phyloP scores from a whole-genome alignment of 129 eudicot genomes.

The Flaveria trinervia region DNA sequence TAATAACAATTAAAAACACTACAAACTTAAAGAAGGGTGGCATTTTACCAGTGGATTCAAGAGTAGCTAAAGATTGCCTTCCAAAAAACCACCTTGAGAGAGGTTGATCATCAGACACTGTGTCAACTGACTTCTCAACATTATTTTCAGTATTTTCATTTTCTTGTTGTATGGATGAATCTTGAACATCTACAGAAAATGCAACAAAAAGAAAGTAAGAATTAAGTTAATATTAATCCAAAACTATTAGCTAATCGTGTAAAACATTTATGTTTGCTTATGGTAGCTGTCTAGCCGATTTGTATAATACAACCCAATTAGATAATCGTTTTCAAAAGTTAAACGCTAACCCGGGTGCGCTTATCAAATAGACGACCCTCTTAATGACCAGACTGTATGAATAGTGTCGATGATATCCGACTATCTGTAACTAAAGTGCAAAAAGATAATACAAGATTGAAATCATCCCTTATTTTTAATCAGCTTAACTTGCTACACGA shows the following conservation, averaged over 20 bases:
- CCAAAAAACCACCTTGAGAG: conserved; percentile 56
- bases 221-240: not conserved
- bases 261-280: not conserved
- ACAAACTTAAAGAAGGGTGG: not conserved
- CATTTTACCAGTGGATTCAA: conserved; percentile 47
- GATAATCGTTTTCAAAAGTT: not conserved
- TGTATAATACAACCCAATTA: not conserved
- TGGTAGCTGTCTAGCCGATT: not conserved
- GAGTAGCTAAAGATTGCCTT: conserved; percentile 20
- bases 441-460: no score
- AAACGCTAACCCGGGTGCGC: not conserved
- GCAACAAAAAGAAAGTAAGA: not conserved
- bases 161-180: conserved; percentile 27
- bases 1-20: not conserved
- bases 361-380: not conserved
- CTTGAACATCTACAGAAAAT: conserved; percentile 36
- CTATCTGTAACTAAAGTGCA: not conserved
- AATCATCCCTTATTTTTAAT: not conserved
- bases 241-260: no score
- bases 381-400: not conserved
- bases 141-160: conserved; percentile 26
- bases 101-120: conserved; percentile 59
- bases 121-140: conserved; percentile 27
- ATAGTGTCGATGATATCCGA: not conserved
- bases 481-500: not conserved